These are phyloP conservation scores for Citrus sp. DNA, from an alignment of 345 rosid genomes.

Conservation along the genomic window DNA sequence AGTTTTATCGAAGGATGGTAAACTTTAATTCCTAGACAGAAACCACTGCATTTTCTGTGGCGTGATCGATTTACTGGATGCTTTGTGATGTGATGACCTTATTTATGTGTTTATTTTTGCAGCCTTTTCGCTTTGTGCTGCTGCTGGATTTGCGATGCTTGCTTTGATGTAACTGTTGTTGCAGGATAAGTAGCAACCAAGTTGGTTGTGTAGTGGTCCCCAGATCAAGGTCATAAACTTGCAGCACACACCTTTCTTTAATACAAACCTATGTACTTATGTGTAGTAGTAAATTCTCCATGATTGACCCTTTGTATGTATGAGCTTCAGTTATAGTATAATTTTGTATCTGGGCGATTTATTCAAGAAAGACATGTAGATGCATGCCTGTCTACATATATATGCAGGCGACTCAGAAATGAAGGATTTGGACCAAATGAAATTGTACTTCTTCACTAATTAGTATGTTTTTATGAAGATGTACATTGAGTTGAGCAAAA, in stretches of 20 bases:
- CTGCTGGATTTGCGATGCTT: slow-evolving; percentile 11
- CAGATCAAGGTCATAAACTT: background rate
- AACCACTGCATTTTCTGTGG: background rate
- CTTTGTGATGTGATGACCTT: background rate
- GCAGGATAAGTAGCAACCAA: background rate
- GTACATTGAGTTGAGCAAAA: background rate
- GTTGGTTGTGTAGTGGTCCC: background rate
- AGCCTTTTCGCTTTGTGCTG: slow-evolving; percentile 13
- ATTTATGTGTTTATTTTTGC: background rate
- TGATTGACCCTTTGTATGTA: background rate
- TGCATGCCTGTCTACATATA: background rate
- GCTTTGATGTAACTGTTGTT: slow-evolving; percentile 4
- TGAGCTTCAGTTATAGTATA: background rate
- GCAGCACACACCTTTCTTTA: background rate
- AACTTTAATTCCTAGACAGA: background rate
- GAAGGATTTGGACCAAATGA: background rate
- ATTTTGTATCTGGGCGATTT: background rate
- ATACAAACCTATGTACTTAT: background rate
- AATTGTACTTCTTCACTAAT: background rate
- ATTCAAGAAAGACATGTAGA: background rate
- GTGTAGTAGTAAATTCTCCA: background rate
- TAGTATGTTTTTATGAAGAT: background rate
- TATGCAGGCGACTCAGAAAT: background rate
- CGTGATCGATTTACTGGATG: background rate
- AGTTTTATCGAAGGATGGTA: slow-evolving; percentile 10